phyloP scores from a whole-genome alignment of 1,284 basidiomycete genomes.

The Lignosus rhinocerotis region DNA sequence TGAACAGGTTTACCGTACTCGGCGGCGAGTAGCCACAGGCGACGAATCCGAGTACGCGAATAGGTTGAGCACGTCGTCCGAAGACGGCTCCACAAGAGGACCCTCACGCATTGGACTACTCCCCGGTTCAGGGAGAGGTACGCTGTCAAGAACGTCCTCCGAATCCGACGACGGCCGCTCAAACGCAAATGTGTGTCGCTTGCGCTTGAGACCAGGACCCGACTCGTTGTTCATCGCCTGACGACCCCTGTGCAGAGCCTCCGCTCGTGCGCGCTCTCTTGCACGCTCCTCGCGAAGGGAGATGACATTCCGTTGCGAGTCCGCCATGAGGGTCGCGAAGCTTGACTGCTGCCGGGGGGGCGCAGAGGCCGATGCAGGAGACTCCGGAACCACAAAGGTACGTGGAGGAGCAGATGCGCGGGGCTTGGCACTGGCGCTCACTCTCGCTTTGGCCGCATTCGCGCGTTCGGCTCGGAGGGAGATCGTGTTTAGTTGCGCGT shows the following conservation, averaged over 20 bases:
- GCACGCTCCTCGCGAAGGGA: constrained; percentile 17
- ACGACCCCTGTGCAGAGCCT: not conserved
- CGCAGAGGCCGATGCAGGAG: not conserved
- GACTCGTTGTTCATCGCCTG: not conserved
- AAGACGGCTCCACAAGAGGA: constrained; percentile 30
- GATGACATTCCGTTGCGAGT: constrained; percentile 44
- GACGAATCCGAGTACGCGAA: constrained; percentile 41
- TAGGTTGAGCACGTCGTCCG: constrained; percentile 53
- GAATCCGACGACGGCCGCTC: not conserved
- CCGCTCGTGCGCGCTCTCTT: constrained; percentile 3
- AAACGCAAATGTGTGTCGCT: not conserved
- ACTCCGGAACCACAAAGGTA: not conserved
- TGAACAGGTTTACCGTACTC: not conserved
- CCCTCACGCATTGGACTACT: constrained; percentile 21
- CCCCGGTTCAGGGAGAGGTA: constrained; percentile 5
- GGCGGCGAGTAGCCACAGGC: constrained; percentile 9
- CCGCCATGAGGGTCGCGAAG: constrained; percentile 46
- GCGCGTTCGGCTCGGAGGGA: constrained; percentile 30
- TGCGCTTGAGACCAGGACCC: not conserved
- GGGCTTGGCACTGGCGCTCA: not conserved
- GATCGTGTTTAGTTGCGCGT: constrained; percentile 43
- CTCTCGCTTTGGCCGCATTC: constrained; percentile 26
- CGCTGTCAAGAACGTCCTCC: constrained; percentile 2
- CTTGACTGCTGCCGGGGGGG: constrained; percentile 16
- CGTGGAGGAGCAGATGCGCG: constrained; percentile 2